Conservation (phyloP, 371 early-diverging fungal genomes). For the Mucor mucedo region DNA sequence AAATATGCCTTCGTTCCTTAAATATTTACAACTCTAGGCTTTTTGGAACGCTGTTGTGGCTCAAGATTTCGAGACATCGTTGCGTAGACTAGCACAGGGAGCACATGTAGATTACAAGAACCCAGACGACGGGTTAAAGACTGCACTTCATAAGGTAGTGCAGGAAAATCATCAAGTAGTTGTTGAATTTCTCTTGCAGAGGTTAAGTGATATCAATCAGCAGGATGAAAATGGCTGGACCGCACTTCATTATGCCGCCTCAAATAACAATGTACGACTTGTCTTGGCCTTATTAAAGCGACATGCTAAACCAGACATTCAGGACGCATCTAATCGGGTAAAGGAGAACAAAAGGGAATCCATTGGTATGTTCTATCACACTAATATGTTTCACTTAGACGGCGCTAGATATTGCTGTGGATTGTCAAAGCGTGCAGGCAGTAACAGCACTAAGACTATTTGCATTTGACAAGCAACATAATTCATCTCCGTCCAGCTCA, state of each 20-base stretch:
- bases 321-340: slow-evolving; percentile 62
- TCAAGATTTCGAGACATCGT: slow-evolving; percentile 60
- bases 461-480: slow-evolving; percentile 57
- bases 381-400: slow-evolving; percentile 38
- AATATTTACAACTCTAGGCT: slow-evolving; percentile 18
- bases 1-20: background rate
- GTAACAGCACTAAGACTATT: slow-evolving; percentile 66
- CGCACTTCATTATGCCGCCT: slow-evolving; percentile 80
- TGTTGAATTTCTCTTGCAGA: slow-evolving; percentile 74
- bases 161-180: slow-evolving; percentile 57
- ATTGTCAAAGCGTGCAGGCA: slow-evolving; percentile 61
- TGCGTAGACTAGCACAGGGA: slow-evolving; percentile 73
- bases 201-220: slow-evolving; percentile 69
- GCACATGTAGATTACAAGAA: slow-evolving; percentile 76
- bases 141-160: slow-evolving; percentile 72
- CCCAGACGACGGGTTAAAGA: slow-evolving; percentile 51
- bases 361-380: background rate
- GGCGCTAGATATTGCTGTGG: slow-evolving; percentile 75
- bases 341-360: background rate
- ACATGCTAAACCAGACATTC: slow-evolving; percentile 70
- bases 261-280: slow-evolving; percentile 66
- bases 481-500: slow-evolving; percentile 47
- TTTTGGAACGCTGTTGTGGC: slow-evolving; percentile 66
- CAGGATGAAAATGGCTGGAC: slow-evolving; percentile 72
- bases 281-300: slow-evolving; percentile 70